Evolutionary conservation across 2,329 filamentous ascomycete species (phyloP), one percentile per base, ranked within the genome.

Genomic region (Beauveria sp.): DNA sequence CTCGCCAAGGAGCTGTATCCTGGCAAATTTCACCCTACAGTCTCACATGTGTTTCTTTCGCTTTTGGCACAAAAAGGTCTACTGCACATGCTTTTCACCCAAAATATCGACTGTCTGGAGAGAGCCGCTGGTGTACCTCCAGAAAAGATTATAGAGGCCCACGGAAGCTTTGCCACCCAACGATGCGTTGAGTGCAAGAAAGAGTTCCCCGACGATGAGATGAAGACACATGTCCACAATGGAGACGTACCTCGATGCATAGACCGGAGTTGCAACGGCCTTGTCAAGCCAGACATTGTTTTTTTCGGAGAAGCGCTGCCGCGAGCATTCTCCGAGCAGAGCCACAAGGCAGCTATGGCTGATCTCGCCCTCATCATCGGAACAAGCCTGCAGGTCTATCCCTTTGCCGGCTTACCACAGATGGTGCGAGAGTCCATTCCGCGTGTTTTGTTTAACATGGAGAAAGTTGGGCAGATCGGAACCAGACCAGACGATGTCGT

Each of bases 41-140:
- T 98, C 60, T 89, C 92, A 2, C 95, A 99, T 75, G 88, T 85
- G 42, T 99, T 99, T 75, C 87, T 99, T 69, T 82, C 86, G 16
- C 79, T 99, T 26, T 85, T 98, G 18, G 83, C 93, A 62, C 79
- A 87, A 64, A 96, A 96, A 75, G 86, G 85, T 4, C 78, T 93
- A 46, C 78, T 99, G 26, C 78, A 88, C 66, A 95, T 92, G 79
- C 84, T 95, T 59, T 99, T 98, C 74, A 97, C 95, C 0, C 95
- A 99, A 72, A 99, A 99, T 71, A 98, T 99, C 67, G 95, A 99
- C 76, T 96, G 92, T 69, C 82, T 99, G 14, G 95, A 99, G 76
- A 85, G 93, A 24, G 82, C 85, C 67, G 95, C 93, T 14, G 95
- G 95, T 28, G 87, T 99, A 1, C 90, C 92, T 0, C 81, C 79